phyloP scores from a whole-genome alignment of 2,329 filamentous ascomycete species.

The Neocucurbitaria cava region DNA sequence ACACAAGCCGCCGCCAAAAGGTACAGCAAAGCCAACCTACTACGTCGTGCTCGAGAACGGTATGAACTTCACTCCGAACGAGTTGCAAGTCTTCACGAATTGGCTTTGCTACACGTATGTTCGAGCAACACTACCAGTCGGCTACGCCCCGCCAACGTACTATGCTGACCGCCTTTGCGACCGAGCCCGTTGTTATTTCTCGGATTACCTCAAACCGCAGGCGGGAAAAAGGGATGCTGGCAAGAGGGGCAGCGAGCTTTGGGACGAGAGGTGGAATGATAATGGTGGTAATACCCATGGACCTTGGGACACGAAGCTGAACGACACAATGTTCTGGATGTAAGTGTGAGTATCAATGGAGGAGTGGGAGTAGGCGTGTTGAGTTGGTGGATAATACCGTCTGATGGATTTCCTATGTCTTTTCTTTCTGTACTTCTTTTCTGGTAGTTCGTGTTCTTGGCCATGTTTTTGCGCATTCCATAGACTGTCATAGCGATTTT shows the following conservation, averaged over 20 bases:
- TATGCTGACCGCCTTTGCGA: conserved; percentile 51
- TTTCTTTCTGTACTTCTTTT: background rate
- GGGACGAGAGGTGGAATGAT: background rate
- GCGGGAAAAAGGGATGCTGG: background rate
- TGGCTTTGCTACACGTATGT: conserved; percentile 45
- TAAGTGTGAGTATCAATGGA: background rate
- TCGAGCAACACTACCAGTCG: conserved; percentile 37
- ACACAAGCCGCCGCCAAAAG: conserved; percentile 33
- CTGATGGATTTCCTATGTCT: background rate
- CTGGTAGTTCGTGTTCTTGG: background rate
- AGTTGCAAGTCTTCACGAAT: background rate
- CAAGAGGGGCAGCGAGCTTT: background rate
- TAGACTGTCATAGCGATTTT: background rate
- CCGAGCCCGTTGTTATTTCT: conserved; percentile 32
- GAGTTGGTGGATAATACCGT: background rate
- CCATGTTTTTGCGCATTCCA: background rate
- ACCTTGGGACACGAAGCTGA: conserved; percentile 9
- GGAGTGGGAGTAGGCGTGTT: background rate
- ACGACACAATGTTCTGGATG: conserved; percentile 16
- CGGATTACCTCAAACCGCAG: conserved; percentile 1
- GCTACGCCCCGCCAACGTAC: conserved; percentile 48
- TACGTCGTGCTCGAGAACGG: conserved; percentile 42
- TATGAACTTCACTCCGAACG: conserved; percentile 1
- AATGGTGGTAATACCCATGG: background rate
- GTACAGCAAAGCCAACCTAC: conserved; percentile 37